Evolutionary conservation across 345 rosid genomes (phyloP).

Genomic region (Euphorbia tirucalli): DNA sequence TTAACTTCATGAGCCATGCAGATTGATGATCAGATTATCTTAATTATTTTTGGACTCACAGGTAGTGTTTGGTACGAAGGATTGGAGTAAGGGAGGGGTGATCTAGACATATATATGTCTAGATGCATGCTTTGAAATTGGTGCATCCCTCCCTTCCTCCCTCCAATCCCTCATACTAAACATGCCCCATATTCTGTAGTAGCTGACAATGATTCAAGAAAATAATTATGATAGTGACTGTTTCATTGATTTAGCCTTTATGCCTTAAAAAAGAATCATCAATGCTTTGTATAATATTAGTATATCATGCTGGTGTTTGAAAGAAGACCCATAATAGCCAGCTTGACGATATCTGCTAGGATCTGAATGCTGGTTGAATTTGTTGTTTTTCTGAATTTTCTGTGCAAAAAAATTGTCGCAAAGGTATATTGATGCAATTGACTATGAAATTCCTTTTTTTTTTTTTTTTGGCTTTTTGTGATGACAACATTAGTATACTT

Average conservation of each 20-base stretch:
- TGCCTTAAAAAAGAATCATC: background rate
- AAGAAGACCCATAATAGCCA: background rate
- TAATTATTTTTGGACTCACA: background rate
- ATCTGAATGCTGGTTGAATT: background rate
- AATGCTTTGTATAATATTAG: background rate
- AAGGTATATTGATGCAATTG: background rate
- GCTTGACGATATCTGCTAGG: background rate
- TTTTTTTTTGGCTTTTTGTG: no score
- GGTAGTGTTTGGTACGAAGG: no score
- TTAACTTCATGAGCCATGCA: constrained; percentile 1
- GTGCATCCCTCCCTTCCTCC: no score
- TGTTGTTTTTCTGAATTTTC: background rate
- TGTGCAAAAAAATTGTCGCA: background rate
- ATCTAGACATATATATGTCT: no score
- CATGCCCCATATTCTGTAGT: background rate
- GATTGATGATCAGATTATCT: background rate
- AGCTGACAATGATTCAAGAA: background rate
- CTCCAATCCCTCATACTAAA: no score
- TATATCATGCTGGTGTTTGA: background rate
- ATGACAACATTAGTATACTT: background rate
- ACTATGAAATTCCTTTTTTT: no score
- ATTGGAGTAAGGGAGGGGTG: no score
- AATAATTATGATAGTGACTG: background rate
- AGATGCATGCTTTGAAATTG: no score
- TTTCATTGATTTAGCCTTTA: background rate